These are phyloP conservation scores for Aspergillaceae sp. DNA, from an alignment of 2,329 filamentous ascomycete species.

Conservation along the genomic window DNA sequence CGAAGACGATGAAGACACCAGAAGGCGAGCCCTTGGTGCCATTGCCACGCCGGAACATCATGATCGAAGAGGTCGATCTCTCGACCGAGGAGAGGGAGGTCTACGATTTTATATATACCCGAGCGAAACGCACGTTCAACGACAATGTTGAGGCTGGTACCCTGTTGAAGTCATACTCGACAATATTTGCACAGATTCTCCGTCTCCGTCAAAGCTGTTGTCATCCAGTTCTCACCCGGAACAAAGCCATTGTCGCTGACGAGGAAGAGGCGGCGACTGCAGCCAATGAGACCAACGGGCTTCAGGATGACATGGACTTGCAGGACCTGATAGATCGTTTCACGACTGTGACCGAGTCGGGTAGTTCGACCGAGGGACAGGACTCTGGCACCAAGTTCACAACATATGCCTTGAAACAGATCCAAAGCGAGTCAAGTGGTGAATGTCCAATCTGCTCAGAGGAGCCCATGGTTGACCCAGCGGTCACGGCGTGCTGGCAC, in stretches of 20 bases:
- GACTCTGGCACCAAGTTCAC: constrained; percentile 66
- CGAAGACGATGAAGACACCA: constrained; percentile 97
- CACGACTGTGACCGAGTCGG: constrained; percentile 56
- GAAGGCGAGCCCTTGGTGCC: constrained; percentile 73
- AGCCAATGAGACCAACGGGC: constrained; percentile 67
- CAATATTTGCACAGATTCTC: constrained; percentile 93
- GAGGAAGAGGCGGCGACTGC: constrained; percentile 74
- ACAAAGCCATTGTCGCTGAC: constrained; percentile 73
- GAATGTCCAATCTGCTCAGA: constrained; percentile 95
- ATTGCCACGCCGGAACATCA: constrained; percentile 68
- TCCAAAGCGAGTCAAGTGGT: constrained; percentile 75
- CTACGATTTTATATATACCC: constrained; percentile 80
- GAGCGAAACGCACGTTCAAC: constrained; percentile 74
- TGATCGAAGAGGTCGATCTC: constrained; percentile 81
- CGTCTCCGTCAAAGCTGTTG: constrained; percentile 90
- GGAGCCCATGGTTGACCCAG: constrained; percentile 90
- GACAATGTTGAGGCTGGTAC: constrained; percentile 86
- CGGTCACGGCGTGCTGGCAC: constrained; percentile 95
- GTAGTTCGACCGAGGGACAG: constrained; percentile 37
- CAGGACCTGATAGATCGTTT: constrained; percentile 78
- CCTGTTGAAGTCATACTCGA: constrained; percentile 89
- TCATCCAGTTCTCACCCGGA: constrained; percentile 81
- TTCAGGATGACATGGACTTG: constrained; percentile 94
- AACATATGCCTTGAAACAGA: constrained; percentile 79
- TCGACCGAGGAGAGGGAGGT: constrained; percentile 79